These are phyloP conservation scores for Hymenoscyphus scutula DNA, from an alignment of 2,329 filamentous ascomycete species.

Conservation along the genomic window DNA sequence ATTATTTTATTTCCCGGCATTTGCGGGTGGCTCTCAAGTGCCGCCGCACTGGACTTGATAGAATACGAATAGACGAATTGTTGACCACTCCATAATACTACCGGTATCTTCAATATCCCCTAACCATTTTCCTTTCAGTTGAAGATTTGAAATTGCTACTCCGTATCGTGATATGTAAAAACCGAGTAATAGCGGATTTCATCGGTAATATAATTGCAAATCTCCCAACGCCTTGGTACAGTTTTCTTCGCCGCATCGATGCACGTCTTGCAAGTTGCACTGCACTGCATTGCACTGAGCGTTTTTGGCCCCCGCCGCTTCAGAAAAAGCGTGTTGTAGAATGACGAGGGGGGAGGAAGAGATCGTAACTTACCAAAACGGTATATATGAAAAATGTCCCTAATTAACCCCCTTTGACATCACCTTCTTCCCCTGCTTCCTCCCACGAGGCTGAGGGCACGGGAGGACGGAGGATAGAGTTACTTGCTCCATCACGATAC, in stretches of 20 bases:
- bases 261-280: neutral
- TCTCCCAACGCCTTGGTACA: neutral
- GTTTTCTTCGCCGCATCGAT: neutral
- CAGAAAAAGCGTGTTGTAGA: neutral
- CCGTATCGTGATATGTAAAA: too few relatives aligned
- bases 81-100: neutral
- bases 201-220: neutral
- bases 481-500: neutral
- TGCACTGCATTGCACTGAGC: neutral
- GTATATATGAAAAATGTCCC: neutral
- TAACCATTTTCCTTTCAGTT: neutral
- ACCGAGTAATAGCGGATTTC: neutral
- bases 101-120: neutral
- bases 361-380: neutral
- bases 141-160: neutral
- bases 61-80: neutral
- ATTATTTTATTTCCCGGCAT: neutral
- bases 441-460: neutral
- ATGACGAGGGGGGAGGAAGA: neutral
- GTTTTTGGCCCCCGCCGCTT: neutral
- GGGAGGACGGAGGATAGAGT: neutral
- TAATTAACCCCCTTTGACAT: constrained; percentile 1
- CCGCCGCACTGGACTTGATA: neutral
- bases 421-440: neutral
- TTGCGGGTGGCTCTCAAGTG: neutral